phyloP scores from a whole-genome alignment of 2,329 filamentous ascomycete genomes.

The Venturia nashicola region DNA sequence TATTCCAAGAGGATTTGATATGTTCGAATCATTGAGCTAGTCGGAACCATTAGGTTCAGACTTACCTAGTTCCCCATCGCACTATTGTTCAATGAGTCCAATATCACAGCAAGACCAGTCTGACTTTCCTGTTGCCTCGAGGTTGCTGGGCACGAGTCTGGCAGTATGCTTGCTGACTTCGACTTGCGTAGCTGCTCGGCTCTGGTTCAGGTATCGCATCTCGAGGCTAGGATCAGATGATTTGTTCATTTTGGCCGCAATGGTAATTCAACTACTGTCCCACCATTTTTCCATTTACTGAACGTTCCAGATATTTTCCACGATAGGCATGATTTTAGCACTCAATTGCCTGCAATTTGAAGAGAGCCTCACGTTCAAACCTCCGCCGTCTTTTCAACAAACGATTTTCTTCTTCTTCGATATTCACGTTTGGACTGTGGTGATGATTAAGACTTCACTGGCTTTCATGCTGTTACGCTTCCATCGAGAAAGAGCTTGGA shows the following conservation, averaged over 20 bases:
- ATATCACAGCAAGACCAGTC: not conserved
- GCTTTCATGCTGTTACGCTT: not conserved
- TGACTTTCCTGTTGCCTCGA: not conserved
- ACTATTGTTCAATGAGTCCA: not conserved
- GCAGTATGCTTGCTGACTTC: not conserved
- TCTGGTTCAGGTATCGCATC: not conserved
- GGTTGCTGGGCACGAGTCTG: not conserved
- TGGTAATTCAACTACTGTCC: not conserved
- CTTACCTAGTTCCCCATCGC: not conserved
- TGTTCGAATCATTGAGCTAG: not conserved
- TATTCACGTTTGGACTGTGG: not conserved
- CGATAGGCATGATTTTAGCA: not conserved
- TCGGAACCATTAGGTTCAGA: not conserved
- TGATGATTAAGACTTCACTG: not conserved
- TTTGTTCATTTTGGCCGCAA: not conserved
- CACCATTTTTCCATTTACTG: not conserved
- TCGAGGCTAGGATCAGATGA: not conserved
- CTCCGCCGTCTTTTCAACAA: not conserved
- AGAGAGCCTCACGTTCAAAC: not conserved
- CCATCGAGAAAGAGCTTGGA: not conserved
- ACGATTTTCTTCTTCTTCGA: not conserved
- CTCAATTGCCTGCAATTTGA: not conserved
- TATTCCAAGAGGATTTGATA: not conserved
- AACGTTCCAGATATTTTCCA: not conserved
- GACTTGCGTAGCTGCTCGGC: conserved; percentile 1